A percentile compares a stretch with the other conserved stretches of the same genome.
Conservation (phyloP, 495 filamentous ascomycete species). For the Podospora tetraspora region DNA sequence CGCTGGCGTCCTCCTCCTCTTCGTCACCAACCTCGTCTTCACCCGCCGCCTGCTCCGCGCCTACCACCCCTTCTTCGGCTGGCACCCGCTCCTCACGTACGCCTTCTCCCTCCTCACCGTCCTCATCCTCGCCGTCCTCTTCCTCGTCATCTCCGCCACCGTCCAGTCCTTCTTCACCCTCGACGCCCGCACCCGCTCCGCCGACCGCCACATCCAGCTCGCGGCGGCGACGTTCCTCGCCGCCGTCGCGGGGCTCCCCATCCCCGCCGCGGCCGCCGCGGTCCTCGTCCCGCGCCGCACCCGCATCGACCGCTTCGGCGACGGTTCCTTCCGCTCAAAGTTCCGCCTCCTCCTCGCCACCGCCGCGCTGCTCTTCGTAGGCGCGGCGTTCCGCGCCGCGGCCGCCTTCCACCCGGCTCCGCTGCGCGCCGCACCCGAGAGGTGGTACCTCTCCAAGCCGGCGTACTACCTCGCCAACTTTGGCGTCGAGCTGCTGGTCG, state of each 20-base stretch:
- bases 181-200: conserved; percentile 38
- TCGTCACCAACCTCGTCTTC: conserved; percentile 74
- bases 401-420: conserved; percentile 53
- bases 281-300: conserved; percentile 46
- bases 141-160: conserved; percentile 63
- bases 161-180: conserved; percentile 66
- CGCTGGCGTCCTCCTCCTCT: conserved; percentile 73
- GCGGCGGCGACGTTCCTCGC: conserved; percentile 62
- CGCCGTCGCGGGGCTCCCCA: conserved; percentile 68
- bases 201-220: conserved; percentile 60
- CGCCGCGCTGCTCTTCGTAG: conserved; percentile 55
- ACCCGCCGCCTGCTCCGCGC: conserved; percentile 71
- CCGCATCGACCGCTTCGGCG: conserved; percentile 63
- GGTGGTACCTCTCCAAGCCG: conserved; percentile 62
- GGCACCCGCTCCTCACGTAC: conserved; percentile 47
- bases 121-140: conserved; percentile 55
- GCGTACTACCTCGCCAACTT: conserved; percentile 82
- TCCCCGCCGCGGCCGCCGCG: conserved; percentile 54
- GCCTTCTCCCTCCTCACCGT: conserved; percentile 55
- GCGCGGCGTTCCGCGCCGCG: conserved; percentile 64
- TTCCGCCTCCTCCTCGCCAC: conserved; percentile 54
- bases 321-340: conserved; percentile 61
- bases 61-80: conserved; percentile 65
- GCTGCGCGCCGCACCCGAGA: conserved; percentile 43
- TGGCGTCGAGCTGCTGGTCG: conserved; percentile 62